Evolutionary conservation across 148 eudicot species (phyloP).

Genomic region (Rheum nobile): DNA sequence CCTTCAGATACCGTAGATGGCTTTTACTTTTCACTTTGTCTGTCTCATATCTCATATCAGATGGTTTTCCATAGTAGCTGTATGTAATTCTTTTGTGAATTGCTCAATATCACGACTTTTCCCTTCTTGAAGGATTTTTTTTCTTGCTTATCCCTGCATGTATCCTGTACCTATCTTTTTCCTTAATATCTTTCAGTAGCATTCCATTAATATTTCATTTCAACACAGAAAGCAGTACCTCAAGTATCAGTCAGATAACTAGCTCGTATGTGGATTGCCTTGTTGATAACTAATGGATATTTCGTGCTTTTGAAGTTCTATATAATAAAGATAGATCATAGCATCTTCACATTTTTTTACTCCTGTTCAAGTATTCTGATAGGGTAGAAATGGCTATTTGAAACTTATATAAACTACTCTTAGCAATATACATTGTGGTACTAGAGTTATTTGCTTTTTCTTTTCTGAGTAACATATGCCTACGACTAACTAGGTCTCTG

Average conservation of each 20-base stretch:
- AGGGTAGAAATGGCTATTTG: not conserved
- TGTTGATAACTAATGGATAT: not conserved
- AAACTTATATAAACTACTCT: not conserved
- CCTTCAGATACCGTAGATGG: not conserved
- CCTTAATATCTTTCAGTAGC: not conserved
- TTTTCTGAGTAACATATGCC: constrained; percentile 1
- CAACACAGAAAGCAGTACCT: not conserved
- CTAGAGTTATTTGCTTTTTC: not conserved
- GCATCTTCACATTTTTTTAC: not conserved
- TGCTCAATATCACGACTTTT: not conserved
- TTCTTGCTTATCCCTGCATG: not conserved
- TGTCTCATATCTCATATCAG: not conserved
- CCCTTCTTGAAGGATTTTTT: not conserved
- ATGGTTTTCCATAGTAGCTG: not conserved
- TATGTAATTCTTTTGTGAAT: not conserved
- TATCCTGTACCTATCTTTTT: not conserved
- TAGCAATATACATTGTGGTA: not conserved
- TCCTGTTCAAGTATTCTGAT: not conserved
- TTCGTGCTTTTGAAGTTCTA: not conserved
- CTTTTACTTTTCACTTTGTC: not conserved
- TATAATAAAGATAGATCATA: not conserved
- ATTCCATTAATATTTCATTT: not conserved
- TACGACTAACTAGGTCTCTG: constrained; percentile 40
- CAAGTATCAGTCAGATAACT: not conserved
- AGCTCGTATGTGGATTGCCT: not conserved